Evolutionary conservation across 768 basidiomycete species (phyloP), one percentile per base, ranked within the genome.

Genomic region (Termitomyces sp.): DNA sequence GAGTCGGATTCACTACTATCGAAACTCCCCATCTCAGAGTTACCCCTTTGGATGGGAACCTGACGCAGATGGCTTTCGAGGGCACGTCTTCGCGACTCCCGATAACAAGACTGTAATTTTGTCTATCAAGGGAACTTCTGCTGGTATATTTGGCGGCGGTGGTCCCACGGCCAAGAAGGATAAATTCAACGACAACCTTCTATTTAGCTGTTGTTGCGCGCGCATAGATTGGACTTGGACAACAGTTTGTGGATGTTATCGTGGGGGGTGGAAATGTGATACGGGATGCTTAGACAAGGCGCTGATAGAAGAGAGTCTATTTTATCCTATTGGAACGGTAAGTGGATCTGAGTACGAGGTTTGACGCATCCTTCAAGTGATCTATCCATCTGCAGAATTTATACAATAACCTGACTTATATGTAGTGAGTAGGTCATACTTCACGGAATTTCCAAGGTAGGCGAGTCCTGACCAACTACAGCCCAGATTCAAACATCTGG

Each of bases 191-290:
- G 94, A 98, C 69, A 98, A 95, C 63, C 70, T 97, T 6, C 72
- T 98, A 57, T 96, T 96, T 70, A 89, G 87, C 60, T 98, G 96
- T 68, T 98, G 96, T 71, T 98, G 96, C 70, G 96, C 96, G 0
- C 76, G 84, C 18, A 81, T 97, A 30, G 92, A 92, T 66, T 96
- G 92, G 86, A 84, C 90, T 18, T 98, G 96, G 96, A 85, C 88
- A 47, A 83, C 92, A 0, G 95, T 98, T 20, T 98, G 96, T 71
- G 90, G 85, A 56, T 98, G 96, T 70, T 88, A 89, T 71, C 76
- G 81, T 53, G 81, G 86, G 9, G 86, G 87, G 5, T 88, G 85
- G 81, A 87, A 86, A 65, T 98, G 95, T 71, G 83, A 92, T 64
- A 79, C 85, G 66, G 75, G 79, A 26, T 98, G 95, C 68, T 60